phyloP scores from a whole-genome alignment of 106 monocot genomes.

The Allium cepa region DNA sequence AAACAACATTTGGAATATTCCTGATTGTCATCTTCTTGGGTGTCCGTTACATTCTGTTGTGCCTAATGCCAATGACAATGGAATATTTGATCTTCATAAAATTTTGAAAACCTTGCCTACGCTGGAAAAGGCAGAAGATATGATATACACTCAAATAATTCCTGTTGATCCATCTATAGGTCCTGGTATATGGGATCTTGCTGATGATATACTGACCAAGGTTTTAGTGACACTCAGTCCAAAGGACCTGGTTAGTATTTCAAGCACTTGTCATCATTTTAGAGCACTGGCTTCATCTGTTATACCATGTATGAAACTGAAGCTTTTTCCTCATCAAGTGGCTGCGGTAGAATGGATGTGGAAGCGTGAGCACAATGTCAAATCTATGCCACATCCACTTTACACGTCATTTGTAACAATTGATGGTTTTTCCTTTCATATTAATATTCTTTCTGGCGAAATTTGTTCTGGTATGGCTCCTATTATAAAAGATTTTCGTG shows the following conservation, averaged over 20 bases:
- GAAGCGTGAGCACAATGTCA: slow-evolving; percentile 54
- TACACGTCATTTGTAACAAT: slow-evolving; percentile 59
- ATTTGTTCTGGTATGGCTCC: slow-evolving; percentile 50
- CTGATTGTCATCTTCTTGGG: slow-evolving; percentile 65
- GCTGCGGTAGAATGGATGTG: slow-evolving; percentile 97
- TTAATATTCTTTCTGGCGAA: slow-evolving; percentile 72
- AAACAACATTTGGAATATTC: slow-evolving; percentile 42
- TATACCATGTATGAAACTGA: slow-evolving; percentile 86
- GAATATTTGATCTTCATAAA: slow-evolving; percentile 76
- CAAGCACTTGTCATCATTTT: slow-evolving; percentile 70
- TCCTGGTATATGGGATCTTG: slow-evolving; percentile 67
- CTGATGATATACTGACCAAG: slow-evolving; percentile 72
- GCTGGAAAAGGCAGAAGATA: slow-evolving; percentile 35
- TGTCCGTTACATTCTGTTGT: slow-evolving; percentile 42
- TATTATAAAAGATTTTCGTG: slow-evolving; percentile 64
- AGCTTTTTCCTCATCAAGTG: slow-evolving; percentile 92
- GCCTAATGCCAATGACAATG: slow-evolving; percentile 15
- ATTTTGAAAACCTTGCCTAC: slow-evolving; percentile 75
- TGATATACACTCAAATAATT: slow-evolving; percentile 34
- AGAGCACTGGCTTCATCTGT: slow-evolving; percentile 48
- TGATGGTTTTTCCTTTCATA: slow-evolving; percentile 62
- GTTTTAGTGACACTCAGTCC: slow-evolving; percentile 44
- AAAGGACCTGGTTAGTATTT: slow-evolving; percentile 58
- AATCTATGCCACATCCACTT: slow-evolving; percentile 54
- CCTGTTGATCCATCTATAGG: slow-evolving; percentile 23